A percentile compares a stretch with the other conserved stretches of the same genome.
Evolutionary conservation across 306 rosid genomes (phyloP).

Genomic region (Cucumis cinereus): DNA sequence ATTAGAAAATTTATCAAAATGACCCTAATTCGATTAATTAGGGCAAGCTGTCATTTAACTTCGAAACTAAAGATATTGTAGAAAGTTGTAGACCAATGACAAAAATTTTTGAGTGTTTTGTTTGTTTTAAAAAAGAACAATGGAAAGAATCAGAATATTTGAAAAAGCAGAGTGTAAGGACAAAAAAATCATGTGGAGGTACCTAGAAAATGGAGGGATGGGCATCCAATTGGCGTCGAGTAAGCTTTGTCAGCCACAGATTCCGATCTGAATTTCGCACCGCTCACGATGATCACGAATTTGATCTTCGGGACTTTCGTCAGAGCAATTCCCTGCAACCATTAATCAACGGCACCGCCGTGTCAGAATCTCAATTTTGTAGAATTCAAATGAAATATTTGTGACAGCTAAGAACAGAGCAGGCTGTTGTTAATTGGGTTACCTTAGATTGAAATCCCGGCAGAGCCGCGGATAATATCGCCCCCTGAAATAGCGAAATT

Average conservation of each 20-base stretch:
- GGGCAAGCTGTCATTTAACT: no score
- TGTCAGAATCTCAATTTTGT: not conserved
- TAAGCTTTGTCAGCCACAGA: slow-evolving; percentile 43
- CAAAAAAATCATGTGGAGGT: not conserved
- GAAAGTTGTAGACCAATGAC: no score
- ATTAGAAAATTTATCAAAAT: no score
- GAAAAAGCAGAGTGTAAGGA: not conserved
- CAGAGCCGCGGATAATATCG: slow-evolving; percentile 53
- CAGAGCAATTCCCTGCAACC: slow-evolving; percentile 51
- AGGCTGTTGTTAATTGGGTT: not conserved
- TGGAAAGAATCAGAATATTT: not conserved
- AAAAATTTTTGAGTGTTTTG: not conserved
- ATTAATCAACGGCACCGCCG: not conserved
- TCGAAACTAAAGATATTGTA: no score
- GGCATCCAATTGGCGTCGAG: slow-evolving; percentile 34
- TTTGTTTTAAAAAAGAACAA: not conserved
- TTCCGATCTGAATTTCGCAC: slow-evolving; percentile 48
- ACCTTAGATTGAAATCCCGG: slow-evolving; percentile 84
- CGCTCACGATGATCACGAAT: slow-evolving; percentile 58
- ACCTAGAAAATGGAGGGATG: slow-evolving; percentile 84
- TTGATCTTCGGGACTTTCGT: slow-evolving; percentile 62
- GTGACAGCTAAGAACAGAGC: not conserved
- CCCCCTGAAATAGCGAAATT: slow-evolving; percentile 46
- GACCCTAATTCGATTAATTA: no score
- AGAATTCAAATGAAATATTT: not conserved